Percentiles rank a stretch among this genome's conserved stretches.
Conservation (phyloP, 441 rosid genomes). For the Aquilaria agallochum region DNA sequence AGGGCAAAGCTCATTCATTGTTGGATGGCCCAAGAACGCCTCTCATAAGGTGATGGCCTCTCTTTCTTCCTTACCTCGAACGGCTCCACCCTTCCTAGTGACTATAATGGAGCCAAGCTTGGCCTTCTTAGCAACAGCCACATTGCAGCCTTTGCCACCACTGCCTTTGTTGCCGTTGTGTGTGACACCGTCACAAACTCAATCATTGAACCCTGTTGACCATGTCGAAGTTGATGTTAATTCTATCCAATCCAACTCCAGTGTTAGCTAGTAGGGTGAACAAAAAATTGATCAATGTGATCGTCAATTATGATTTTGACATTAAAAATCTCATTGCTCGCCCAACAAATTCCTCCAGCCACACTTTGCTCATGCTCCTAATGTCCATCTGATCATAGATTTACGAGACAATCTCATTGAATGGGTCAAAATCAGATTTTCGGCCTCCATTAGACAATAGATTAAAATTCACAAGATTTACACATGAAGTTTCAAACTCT, state of each 20-base stretch:
- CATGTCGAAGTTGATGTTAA: constrained; percentile 3
- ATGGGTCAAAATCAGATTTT: too few species aligned
- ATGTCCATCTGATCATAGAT: background rate
- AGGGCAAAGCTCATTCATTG: constrained; percentile 14
- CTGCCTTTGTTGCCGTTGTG: constrained; percentile 2
- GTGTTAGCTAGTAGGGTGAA: background rate
- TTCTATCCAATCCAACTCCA: background rate
- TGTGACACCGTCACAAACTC: background rate
- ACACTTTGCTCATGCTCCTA: too few species aligned
- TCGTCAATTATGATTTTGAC: background rate
- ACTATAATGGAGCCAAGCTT: constrained; percentile 9
- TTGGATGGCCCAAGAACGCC: constrained; percentile 1
- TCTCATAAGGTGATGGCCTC: constrained; percentile 19
- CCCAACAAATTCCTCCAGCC: too few species aligned
- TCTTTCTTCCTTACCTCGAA: constrained; percentile 29
- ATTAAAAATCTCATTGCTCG: background rate
- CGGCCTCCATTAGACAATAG: too few species aligned
- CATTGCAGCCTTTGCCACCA: background rate
- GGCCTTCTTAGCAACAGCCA: constrained; percentile 15
- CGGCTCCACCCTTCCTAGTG: constrained; percentile 7
- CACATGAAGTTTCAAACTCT: background rate
- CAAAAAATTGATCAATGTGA: background rate
- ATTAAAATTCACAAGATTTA: background rate
- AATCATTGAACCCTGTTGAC: background rate
- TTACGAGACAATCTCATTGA: too few species aligned